Evolutionary conservation across 2,329 filamentous ascomycete species (phyloP).

Genomic region (Purpureocillium takamizusanense): DNA sequence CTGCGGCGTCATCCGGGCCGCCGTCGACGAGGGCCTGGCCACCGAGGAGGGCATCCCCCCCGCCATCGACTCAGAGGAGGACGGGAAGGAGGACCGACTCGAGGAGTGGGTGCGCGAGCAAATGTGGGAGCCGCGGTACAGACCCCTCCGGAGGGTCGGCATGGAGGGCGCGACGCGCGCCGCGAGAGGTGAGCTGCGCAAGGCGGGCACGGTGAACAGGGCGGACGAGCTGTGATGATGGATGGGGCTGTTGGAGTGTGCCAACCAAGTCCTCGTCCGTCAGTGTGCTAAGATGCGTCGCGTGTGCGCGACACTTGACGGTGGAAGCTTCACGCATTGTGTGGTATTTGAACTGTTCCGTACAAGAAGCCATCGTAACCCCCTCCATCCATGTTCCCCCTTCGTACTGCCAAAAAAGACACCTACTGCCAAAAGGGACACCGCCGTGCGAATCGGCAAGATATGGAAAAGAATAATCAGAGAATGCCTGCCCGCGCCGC

Average conservation of each 20-base stretch:
- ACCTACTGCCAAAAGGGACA: too few species aligned
- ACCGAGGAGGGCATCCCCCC: constrained; percentile 56
- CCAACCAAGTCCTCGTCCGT: too few species aligned
- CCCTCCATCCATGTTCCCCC: too few species aligned
- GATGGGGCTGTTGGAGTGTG: too few species aligned
- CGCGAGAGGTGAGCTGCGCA: constrained; percentile 34
- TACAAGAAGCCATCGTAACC: too few species aligned
- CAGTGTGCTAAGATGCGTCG: neutral
- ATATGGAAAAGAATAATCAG: constrained; percentile 16
- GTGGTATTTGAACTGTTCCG: neutral
- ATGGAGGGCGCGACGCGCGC: constrained; percentile 41
- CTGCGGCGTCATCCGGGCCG: constrained; percentile 61
- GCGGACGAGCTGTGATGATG: constrained; percentile 1
- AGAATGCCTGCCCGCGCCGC: constrained; percentile 49
- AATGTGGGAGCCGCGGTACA: constrained; percentile 71
- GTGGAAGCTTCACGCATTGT: neutral
- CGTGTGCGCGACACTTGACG: neutral
- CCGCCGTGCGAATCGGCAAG: too few species aligned
- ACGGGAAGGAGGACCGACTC: constrained; percentile 45
- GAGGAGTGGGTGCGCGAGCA: constrained; percentile 68
- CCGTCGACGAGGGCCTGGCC: constrained; percentile 60
- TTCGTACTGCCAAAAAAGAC: too few species aligned
- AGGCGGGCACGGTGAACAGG: constrained; percentile 19
- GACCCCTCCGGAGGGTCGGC: constrained; percentile 50
- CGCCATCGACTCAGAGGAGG: constrained; percentile 14